Evolutionary conservation across 345 rosid genomes (phyloP), one percentile per base, ranked within the genome.

Genomic region (Turritis glabra): DNA sequence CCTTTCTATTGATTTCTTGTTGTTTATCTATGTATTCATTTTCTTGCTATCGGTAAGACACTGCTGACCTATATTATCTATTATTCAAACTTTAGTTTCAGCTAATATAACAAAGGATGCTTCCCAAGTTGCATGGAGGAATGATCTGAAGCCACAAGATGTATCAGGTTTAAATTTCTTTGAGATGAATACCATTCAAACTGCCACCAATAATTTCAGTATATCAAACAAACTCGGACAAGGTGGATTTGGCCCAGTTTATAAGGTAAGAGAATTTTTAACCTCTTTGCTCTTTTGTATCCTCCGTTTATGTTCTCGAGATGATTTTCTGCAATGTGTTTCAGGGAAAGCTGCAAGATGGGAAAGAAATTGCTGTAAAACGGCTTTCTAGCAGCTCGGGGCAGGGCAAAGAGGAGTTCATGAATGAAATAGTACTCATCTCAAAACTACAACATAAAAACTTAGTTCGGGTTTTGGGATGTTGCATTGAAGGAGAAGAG

Each of bases 191-290:
- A 44, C 37, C 17, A 75, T 75, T 1, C 10, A 11, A 48, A 19
- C 17, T 15, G 68, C 79, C 33, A 67, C 79, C 61, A 9, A 50
- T 75, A 15, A 59, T 23, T 75, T 67, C 19, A 67, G 74, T 59
- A 26, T 17, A 3, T 26, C 57, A 51, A 75, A 75, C 13, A 75
- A 75, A 48, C 73, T 75, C 0, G 79, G 79, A 19, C 67, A 75
- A 50, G 79, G 79, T 55, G 79, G 79, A 65, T 74, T 74, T 74
- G 78, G 78, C 2, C 22, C 78, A 3, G 72, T 73, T 32, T 73
- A 73, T 27, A 74, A 57, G 72, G 78, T 66, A 0, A 0, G 58
- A 23, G 3, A 23, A 0, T 15, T 25, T 25, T 3, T 5, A 17
- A 12, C 17, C 15, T n/a, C 0, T 33, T 48, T 50, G 12, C 2